A percentile compares a stretch with the other conserved stretches of the same genome.
phyloP scores from a whole-genome alignment of 306 rosid species.

The Leucaena leucocephala region DNA sequence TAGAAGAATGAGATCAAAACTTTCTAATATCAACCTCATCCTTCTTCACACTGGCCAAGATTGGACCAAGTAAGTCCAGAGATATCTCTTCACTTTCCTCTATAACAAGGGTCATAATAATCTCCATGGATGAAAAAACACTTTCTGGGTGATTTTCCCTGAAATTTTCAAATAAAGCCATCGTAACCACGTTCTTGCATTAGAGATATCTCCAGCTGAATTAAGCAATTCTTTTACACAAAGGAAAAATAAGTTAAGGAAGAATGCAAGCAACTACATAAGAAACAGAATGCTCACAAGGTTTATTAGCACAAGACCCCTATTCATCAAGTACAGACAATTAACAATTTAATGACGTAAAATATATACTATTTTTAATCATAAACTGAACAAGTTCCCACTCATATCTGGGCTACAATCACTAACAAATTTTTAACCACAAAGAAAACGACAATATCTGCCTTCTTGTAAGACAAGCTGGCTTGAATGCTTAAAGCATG shows the following conservation, averaged over 20 bases:
- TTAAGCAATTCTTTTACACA: background rate
- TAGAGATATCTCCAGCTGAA: constrained; percentile 7
- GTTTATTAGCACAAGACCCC: constrained; percentile 1
- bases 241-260: background rate
- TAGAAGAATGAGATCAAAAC: constrained; percentile 20
- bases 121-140: constrained; percentile 86
- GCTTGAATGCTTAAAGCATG: background rate
- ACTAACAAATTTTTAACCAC: background rate
- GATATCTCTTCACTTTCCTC: constrained; percentile 97
- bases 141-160: constrained; percentile 79
- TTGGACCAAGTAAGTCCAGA: constrained; percentile 63
- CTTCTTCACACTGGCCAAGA: constrained; percentile 71
- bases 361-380: background rate
- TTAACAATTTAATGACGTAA: background rate
- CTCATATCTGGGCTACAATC: background rate
- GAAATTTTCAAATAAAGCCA: constrained; percentile 26
- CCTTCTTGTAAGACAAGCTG: background rate
- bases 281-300: background rate
- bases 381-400: background rate
- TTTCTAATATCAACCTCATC: constrained; percentile 52
- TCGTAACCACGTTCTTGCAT: background rate
- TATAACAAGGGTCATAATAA: constrained; percentile 81
- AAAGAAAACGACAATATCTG: background rate
- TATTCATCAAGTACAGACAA: background rate
- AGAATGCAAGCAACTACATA: background rate